phyloP scores from a whole-genome alignment of 192 early-diverging fungal genomes.

The Coemansia sp. region DNA sequence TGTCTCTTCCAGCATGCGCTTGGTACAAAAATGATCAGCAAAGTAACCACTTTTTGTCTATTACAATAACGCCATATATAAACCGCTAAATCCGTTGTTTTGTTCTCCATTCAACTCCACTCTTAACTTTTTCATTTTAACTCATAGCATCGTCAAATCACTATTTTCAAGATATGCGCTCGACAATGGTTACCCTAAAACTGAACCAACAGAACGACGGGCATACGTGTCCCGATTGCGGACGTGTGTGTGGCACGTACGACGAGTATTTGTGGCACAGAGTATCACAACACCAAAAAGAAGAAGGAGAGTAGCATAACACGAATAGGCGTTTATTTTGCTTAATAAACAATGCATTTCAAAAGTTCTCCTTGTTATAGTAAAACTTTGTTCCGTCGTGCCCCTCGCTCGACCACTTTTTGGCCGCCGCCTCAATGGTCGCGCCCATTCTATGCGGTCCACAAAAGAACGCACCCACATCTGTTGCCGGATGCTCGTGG shows the following conservation, averaged over 20 bases:
- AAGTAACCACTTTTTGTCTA: too few relatives aligned
- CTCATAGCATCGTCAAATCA: too few relatives aligned
- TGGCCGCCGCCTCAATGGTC: conserved; percentile 62
- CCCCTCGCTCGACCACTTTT: conserved; percentile 62
- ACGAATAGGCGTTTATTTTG: not conserved
- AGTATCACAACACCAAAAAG: not conserved
- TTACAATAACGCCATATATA: too few relatives aligned
- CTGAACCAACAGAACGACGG: not conserved
- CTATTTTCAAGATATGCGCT: not conserved
- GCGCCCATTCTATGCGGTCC: conserved; percentile 72
- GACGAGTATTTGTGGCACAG: not conserved
- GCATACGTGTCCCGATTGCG: not conserved
- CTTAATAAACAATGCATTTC: not conserved
- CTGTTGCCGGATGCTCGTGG: conserved; percentile 65
- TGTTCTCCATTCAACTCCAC: too few relatives aligned
- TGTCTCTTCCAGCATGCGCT: too few relatives aligned
- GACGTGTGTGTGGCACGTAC: not conserved
- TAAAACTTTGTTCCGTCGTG: conserved; percentile 70
- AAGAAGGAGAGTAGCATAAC: not conserved
- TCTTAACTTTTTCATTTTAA: too few relatives aligned
- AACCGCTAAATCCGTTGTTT: too few relatives aligned
- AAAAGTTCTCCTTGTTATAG: conserved; percentile 71
- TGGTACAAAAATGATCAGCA: too few relatives aligned
- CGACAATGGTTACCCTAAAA: not conserved
- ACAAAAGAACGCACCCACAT: conserved; percentile 88